Base-by-base conservation (phyloP, 2,329 filamentous ascomycete genomes). In the Plenodomus tracheiphilus region DNA sequence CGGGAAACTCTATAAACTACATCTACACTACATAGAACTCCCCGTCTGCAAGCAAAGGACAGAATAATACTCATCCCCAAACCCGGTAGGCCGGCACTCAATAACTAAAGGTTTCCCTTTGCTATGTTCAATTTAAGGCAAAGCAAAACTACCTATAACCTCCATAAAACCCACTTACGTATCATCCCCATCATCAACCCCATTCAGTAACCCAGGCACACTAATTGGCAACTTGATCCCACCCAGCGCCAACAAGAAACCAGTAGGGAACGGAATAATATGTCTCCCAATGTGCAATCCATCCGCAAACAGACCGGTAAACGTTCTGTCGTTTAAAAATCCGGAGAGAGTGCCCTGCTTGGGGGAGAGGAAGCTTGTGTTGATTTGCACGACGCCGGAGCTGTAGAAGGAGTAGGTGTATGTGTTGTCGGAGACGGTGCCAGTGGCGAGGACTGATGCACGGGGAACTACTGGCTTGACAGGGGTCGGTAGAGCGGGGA, bases 231-330 rank as follows among this genome's bases (percentile, higher is more conserved):
- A 20, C 16, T 18, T 10, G 15, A 37, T 37, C 9, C 35, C 35
- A 18, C 16, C 35, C 35, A 37, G 15, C 16, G 16, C 16, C 18
- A 39, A 36, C 16, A 53, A 15, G 42, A 46, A 59, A 9, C 21
- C 36, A 7, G 32, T 1, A 17, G 56, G 56, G 41, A 50, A 59
- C 34, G 56, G 50, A 43, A 59, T 44, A n/a, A 54, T 10, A 43
- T 59, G 44, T 18, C 39, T 41, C 15, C 56, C 56, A 40, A 59
- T 59, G 16, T 56, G 56, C 41, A 59, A 32, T n/a, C 56, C 56
- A 32, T 59, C 56, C 17, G 37, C 19, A 34, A 54, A 59, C 46
- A 56, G 38, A 35, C 56, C 56, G 15, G 40, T 43, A 25, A 56
- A 51, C 5, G 48, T 56, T 36, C 37, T 50, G 38, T 56, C 50